phyloP scores from a whole-genome alignment of 805 yeast genomes.

The Sungouiozyma intestinalis region DNA sequence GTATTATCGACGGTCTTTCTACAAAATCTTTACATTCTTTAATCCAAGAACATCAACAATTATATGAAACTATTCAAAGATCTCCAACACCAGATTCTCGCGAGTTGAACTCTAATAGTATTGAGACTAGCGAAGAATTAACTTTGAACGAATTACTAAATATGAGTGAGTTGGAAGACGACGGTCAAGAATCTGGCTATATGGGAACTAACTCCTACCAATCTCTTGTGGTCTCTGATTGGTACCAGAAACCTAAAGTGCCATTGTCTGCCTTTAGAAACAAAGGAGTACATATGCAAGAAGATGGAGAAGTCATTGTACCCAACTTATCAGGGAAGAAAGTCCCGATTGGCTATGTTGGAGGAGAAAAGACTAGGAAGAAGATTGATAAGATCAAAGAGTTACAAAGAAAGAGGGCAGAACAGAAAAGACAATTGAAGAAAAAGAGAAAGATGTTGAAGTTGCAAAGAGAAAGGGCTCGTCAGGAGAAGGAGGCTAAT shows the following conservation, averaged over 20 bases:
- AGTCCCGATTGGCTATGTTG: constrained; percentile 29
- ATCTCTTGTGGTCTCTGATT: constrained; percentile 29
- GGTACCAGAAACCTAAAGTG: constrained; percentile 38
- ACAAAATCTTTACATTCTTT: constrained; percentile 69
- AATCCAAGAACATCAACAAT: constrained; percentile 24
- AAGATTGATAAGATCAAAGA: constrained; percentile 29
- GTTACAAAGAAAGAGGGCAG: constrained; percentile 26
- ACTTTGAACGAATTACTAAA: constrained; percentile 76
- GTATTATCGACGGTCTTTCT: constrained; percentile 88
- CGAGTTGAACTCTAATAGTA: background rate
- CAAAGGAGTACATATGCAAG: constrained; percentile 41
- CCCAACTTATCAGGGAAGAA: constrained; percentile 23
- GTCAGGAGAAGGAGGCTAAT: constrained; percentile 19
- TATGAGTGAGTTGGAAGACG: constrained; percentile 74
- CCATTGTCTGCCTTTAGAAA: constrained; percentile 90
- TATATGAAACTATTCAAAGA: constrained; percentile 15
- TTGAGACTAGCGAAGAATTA: constrained; percentile 22
- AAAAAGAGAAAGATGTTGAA: constrained; percentile 26
- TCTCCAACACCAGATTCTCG: constrained; percentile 16
- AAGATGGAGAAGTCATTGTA: constrained; percentile 24
- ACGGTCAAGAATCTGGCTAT: constrained; percentile 39
- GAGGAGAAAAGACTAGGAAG: constrained; percentile 27
- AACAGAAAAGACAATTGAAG: constrained; percentile 25
- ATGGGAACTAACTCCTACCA: constrained; percentile 28
- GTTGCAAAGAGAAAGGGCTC: constrained; percentile 23